A percentile compares a stretch with the other conserved stretches of the same genome.
Evolutionary conservation across 2,329 filamentous ascomycete species (phyloP).

Genomic region (Fusarium albosuccineum): DNA sequence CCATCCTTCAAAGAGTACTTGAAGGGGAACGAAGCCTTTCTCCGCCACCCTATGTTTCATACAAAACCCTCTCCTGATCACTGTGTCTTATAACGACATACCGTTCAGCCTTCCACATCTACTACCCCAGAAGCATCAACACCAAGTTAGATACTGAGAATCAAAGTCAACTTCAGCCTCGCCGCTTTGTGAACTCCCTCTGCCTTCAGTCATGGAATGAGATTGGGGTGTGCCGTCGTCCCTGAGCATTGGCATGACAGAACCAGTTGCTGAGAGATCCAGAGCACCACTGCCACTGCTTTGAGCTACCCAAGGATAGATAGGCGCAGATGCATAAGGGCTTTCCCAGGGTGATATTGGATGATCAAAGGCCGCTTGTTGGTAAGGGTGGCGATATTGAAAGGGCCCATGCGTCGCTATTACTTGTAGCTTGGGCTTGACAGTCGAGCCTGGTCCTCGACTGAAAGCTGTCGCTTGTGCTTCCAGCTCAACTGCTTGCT

Average conservation of each 20-base stretch:
- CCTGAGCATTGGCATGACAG: background rate
- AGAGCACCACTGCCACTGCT: background rate
- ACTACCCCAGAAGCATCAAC: too few relatives aligned
- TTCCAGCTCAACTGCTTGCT: constrained; percentile 32
- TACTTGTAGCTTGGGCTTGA: background rate
- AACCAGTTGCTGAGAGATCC: background rate
- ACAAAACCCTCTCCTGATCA: too few relatives aligned
- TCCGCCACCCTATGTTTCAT: too few relatives aligned
- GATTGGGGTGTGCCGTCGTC: constrained; percentile 1
- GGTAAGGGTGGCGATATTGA: constrained; percentile 14
- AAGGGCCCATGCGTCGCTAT: background rate
- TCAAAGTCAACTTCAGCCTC: background rate
- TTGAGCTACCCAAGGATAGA: background rate
- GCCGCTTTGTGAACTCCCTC: background rate
- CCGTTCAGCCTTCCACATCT: too few relatives aligned
- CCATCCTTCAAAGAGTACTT: too few relatives aligned
- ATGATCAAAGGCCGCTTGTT: background rate
- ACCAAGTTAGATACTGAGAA: background rate
- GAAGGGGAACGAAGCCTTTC: too few relatives aligned
- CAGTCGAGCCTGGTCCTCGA: background rate
- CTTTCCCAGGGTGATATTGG: constrained; percentile 2
- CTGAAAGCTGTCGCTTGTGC: background rate
- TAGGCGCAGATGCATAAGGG: constrained; percentile 1
- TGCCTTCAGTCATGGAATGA: background rate
- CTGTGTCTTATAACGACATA: too few relatives aligned